Percentiles rank a stretch among this genome's conserved stretches.
Conservation (phyloP, 768 basidiomycete species). For the Myochromella boudieri region DNA sequence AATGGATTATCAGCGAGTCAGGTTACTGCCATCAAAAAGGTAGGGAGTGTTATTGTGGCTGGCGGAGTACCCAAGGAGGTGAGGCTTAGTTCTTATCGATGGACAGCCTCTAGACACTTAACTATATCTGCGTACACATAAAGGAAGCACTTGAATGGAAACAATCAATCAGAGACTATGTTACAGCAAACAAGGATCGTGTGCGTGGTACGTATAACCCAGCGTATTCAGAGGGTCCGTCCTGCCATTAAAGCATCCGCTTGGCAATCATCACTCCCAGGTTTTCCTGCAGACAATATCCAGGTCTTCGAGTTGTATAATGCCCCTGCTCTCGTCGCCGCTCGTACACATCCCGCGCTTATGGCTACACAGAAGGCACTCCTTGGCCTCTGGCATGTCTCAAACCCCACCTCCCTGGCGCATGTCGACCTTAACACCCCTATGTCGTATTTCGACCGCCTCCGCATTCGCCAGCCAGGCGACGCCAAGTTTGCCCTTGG, state of each 20-base stretch:
- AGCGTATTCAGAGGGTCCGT: neutral
- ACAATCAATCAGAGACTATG: constrained; percentile 50
- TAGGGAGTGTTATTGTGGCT: constrained; percentile 56
- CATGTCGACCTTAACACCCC: constrained; percentile 51
- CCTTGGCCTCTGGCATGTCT: constrained; percentile 58
- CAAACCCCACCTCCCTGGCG: constrained; percentile 34
- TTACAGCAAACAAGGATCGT: constrained; percentile 40
- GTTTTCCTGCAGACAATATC: constrained; percentile 65
- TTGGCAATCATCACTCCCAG: constrained; percentile 28
- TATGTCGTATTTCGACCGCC: constrained; percentile 75
- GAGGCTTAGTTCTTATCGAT: constrained; percentile 10
- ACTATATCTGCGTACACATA: neutral
- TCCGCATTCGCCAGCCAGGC: constrained; percentile 72
- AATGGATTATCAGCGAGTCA: constrained; percentile 47
- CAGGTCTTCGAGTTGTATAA: constrained; percentile 80
- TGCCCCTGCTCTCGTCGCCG: constrained; percentile 58
- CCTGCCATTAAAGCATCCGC: neutral
- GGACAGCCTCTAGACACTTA: too few relatives aligned
- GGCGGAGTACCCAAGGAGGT: constrained; percentile 58
- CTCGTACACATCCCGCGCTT: constrained; percentile 63
- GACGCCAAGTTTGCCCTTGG: constrained; percentile 67
- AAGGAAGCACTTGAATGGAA: constrained; percentile 67
- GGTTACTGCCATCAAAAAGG: constrained; percentile 42
- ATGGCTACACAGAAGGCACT: constrained; percentile 58
- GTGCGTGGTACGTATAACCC: constrained; percentile 49